These are phyloP conservation scores for Trichoderma aggressivum DNA, from an alignment of 2,329 filamentous ascomycete species.

Conservation along the genomic window DNA sequence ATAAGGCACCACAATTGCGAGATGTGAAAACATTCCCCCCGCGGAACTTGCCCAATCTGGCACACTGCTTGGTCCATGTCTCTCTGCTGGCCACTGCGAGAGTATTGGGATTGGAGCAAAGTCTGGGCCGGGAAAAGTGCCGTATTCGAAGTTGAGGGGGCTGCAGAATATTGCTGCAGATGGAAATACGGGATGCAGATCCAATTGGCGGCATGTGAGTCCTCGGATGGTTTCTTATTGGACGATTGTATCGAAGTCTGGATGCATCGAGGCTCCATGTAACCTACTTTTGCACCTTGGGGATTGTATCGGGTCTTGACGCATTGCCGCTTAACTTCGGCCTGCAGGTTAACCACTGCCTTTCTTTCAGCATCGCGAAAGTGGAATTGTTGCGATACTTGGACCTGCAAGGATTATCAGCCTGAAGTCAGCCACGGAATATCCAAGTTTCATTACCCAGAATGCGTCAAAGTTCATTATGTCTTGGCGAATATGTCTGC, in stretches of 20 bases:
- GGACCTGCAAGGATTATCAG: constrained; percentile 29
- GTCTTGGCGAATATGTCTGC: constrained; percentile 38
- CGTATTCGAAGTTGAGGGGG: constrained; percentile 31
- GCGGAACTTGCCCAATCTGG: constrained; percentile 33
- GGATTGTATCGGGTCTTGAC: constrained; percentile 38
- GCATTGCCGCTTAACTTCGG: constrained; percentile 36
- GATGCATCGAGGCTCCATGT: constrained; percentile 41
- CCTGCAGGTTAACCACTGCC: constrained; percentile 36
- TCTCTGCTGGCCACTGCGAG: constrained; percentile 36
- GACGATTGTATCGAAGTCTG: constrained; percentile 34
- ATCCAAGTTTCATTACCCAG: constrained; percentile 29
- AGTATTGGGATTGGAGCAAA: constrained; percentile 43
- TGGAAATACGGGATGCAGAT: constrained; percentile 48
- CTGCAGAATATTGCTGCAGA: constrained; percentile 42
- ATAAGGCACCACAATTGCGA: constrained; percentile 47
- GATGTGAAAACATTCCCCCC: constrained; percentile 45
- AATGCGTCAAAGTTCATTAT: constrained; percentile 43
- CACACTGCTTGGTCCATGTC: constrained; percentile 48
- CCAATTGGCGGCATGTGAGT: constrained; percentile 34
- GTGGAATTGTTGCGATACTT: constrained; percentile 33
- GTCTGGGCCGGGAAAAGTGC: constrained; percentile 42
- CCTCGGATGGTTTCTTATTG: constrained; percentile 22
- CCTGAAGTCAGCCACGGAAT: not conserved
- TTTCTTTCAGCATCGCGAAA: constrained; percentile 35
- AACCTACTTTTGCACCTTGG: constrained; percentile 38